These are phyloP conservation scores for Ophiorrhiza pumila DNA, from an alignment of 257 asterid species.

Conservation along the genomic window DNA sequence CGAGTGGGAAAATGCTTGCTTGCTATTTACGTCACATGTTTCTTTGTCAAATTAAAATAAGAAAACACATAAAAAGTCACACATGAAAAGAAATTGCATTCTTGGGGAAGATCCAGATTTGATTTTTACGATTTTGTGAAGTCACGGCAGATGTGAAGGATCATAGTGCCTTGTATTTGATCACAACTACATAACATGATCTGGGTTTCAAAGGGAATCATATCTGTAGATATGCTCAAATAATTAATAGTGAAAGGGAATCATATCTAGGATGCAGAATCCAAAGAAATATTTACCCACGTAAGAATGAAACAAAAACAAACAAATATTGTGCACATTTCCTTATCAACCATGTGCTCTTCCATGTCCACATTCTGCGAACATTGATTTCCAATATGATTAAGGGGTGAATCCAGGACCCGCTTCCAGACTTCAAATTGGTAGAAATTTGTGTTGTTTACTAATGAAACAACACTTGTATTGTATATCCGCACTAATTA, in stretches of 20 bases:
- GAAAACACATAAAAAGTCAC: neutral
- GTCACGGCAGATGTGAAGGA: slow-evolving; percentile 3
- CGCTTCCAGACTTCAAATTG: neutral
- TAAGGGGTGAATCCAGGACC: neutral
- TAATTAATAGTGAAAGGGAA: neutral
- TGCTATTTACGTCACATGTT: neutral
- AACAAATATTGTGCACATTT: neutral
- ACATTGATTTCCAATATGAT: neutral
- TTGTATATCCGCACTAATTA: too few species aligned
- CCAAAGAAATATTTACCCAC: slow-evolving; percentile 9
- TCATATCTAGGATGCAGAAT: slow-evolving; percentile 11
- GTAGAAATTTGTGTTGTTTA: neutral
- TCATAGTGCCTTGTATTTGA: too few species aligned
- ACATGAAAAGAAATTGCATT: neutral
- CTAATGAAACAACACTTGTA: neutral
- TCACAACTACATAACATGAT: too few species aligned
- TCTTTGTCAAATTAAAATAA: neutral
- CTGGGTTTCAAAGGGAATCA: neutral
- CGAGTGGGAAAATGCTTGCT: neutral
- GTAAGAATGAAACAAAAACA: neutral
- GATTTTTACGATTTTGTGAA: slow-evolving; percentile 1
- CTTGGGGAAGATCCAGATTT: neutral
- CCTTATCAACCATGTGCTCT: slow-evolving; percentile 9
- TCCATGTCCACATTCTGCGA: slow-evolving; percentile 9
- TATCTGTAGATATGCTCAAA: neutral